A percentile compares a stretch with the other conserved stretches of the same genome.
Evolutionary conservation across 768 basidiomycete genomes (phyloP).

Genomic region (Calocybe gangraenosa): DNA sequence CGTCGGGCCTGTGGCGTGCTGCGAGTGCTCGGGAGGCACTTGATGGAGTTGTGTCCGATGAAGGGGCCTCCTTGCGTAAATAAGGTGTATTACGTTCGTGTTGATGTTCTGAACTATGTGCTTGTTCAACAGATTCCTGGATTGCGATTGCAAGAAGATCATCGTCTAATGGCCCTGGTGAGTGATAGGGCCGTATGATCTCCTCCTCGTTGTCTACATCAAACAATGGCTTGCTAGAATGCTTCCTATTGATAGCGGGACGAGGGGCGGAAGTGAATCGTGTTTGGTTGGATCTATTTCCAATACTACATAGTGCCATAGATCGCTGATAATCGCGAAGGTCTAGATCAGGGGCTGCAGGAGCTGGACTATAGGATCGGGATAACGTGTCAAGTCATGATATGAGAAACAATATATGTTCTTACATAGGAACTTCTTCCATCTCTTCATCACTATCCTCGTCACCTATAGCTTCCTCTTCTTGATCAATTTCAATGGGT

Average conservation of each 20-base stretch:
- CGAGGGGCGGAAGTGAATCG: constrained; percentile 25
- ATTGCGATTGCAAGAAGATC: constrained; percentile 53
- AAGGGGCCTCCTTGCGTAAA: constrained; percentile 6
- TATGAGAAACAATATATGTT: constrained; percentile 4
- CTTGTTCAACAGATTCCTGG: constrained; percentile 52
- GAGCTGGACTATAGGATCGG: constrained; percentile 30
- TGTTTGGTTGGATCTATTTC: constrained; percentile 37
- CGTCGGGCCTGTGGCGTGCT: constrained; percentile 4
- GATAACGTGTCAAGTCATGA: no score
- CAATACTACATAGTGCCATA: constrained; percentile 60
- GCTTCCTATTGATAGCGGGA: constrained; percentile 30
- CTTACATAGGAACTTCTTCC: constrained; percentile 79
- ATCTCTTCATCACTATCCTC: constrained; percentile 57
- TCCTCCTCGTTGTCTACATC: constrained; percentile 46
- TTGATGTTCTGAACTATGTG: background rate
- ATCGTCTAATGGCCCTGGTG: constrained; percentile 24
- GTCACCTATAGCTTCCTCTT: constrained; percentile 30
- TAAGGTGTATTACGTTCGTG: constrained; percentile 4
- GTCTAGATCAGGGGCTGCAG: constrained; percentile 49
- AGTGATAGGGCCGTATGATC: constrained; percentile 5
- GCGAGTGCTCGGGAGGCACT: background rate
- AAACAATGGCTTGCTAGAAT: constrained; percentile 46
- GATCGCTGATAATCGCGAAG: constrained; percentile 56
- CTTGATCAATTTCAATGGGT: constrained; percentile 82
- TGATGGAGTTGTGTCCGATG: background rate